phyloP scores from a whole-genome alignment of 2,329 filamentous ascomycete species.

The Pseudopyricularia javanii region DNA sequence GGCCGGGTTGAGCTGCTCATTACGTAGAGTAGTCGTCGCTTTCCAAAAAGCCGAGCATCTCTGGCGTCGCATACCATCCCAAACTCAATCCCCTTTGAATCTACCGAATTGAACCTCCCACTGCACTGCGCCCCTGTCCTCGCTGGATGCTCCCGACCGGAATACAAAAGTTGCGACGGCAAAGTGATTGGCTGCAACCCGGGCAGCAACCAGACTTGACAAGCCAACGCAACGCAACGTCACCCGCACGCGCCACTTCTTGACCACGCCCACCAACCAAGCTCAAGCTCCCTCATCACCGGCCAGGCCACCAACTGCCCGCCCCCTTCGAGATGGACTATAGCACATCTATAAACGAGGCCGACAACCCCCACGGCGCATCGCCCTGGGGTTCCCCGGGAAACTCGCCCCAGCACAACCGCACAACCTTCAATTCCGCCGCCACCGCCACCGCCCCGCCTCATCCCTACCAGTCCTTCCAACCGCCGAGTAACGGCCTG shows the following conservation, averaged over 20 bases:
- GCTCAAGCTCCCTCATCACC: neutral
- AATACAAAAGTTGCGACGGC: neutral
- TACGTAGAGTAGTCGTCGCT: too few relatives aligned
- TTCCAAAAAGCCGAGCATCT: too few relatives aligned
- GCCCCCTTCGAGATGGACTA: constrained; percentile 39
- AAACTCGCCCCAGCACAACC: constrained; percentile 34
- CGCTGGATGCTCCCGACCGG: neutral
- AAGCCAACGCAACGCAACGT: constrained; percentile 3
- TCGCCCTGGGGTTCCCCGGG: constrained; percentile 46
- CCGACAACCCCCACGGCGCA: constrained; percentile 36
- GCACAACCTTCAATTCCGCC: constrained; percentile 25
- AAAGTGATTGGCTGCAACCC: neutral
- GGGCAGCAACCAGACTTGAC: neutral
- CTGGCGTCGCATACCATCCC: too few relatives aligned
- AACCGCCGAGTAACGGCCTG: constrained; percentile 30
- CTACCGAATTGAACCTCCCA: too few relatives aligned
- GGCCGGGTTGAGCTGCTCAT: too few relatives aligned
- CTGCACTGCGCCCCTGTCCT: too few relatives aligned
- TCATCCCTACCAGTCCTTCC: constrained; percentile 24
- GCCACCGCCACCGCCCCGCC: constrained; percentile 26
- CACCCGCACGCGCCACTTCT: constrained; percentile 6
- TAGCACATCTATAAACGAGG: constrained; percentile 40
- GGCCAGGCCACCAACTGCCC: neutral
- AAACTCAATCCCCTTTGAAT: too few relatives aligned
- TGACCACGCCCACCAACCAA: constrained; percentile 6